Percentiles rank a stretch among this genome's conserved stretches.
Evolutionary conservation across 306 rosid genomes (phyloP).

Genomic region (Corylus americana): DNA sequence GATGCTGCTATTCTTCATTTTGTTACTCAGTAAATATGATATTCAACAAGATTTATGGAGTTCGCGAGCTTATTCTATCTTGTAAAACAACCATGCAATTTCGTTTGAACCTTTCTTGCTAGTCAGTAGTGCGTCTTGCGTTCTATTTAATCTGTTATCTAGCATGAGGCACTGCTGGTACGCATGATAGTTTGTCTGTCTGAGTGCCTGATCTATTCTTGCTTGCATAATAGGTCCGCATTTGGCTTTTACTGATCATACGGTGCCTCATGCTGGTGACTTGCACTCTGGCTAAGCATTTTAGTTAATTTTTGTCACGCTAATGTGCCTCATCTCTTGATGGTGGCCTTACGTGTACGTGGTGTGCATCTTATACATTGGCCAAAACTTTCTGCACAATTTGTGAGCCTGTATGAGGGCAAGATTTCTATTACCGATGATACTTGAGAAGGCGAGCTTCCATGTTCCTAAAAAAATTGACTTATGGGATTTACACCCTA

Average conservation of each 20-base stretch:
- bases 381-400: background rate
- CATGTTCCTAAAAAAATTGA: slow-evolving; percentile 13
- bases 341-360: background rate
- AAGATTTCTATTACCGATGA: background rate
- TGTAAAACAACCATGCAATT: background rate
- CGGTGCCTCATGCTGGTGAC: background rate
- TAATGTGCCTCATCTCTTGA: background rate
- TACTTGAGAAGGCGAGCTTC: slow-evolving; percentile 5
- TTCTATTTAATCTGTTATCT: background rate
- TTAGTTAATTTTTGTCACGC: background rate
- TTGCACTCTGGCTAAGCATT: background rate
- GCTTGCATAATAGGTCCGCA: background rate
- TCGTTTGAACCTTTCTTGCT: background rate
- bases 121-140: background rate
- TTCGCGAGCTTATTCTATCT: background rate
- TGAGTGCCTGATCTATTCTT: background rate
- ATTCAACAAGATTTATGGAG: background rate
- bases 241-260: background rate
- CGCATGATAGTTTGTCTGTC: background rate
- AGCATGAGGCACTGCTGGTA: background rate
- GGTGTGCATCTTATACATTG: background rate
- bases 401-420: background rate
- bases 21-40: background rate
- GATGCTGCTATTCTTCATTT: slow-evolving; percentile 10
- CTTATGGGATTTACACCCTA: slow-evolving; percentile 6